Evolutionary conservation across 345 rosid genomes (phyloP), one percentile per base, ranked within the genome.

Genomic region (Syzygium grande): DNA sequence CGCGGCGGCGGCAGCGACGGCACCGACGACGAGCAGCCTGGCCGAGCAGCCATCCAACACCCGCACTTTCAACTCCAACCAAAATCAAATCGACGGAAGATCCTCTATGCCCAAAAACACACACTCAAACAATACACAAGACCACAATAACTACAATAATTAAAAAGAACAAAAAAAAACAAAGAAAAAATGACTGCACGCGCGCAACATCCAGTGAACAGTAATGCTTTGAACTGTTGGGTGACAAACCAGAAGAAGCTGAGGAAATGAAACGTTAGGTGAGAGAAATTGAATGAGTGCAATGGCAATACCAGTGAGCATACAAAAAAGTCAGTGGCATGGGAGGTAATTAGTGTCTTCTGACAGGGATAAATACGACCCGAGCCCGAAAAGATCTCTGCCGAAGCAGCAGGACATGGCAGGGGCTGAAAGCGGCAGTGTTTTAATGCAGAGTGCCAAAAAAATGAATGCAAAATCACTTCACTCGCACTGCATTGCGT

Each of bases 1-100:
- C 92, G 88, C 10, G 99, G 99, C 65, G 94, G 96, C 29, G 95
- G 95, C 52, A 93, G 87, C 16, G 94, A 89, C 58, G 91, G 88
- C 49, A 91, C 88, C 56, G 90, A 83, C 9, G 92, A 89, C 87
- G 89, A 88, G 30, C 85, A 84, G 51, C 90, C 92, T 41, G 92
- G 79, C 90, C 89, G 90, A 85, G 89, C 89, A 84, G 93, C 94
- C 96, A 94, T 95, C 87, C 52, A 25, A 52, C 51, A 53, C 23
- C 61, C n/a, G 54, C 77, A 55, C n/a, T 79, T 78, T 79, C 77
- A 65, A 61, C 78, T 73, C 22, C 17, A 19, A 73, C 23, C 49
- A 73, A 73, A 73, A 73, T 10, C 85, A 51, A 52, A 84, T n/a
- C 86, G 46, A 85, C 23, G 61, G 59, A 65, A 58, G n/a, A n/a